These are phyloP conservation scores for Ophiostoma triangulosporum DNA, from an alignment of 2,329 filamentous ascomycete species.

Conservation along the genomic window DNA sequence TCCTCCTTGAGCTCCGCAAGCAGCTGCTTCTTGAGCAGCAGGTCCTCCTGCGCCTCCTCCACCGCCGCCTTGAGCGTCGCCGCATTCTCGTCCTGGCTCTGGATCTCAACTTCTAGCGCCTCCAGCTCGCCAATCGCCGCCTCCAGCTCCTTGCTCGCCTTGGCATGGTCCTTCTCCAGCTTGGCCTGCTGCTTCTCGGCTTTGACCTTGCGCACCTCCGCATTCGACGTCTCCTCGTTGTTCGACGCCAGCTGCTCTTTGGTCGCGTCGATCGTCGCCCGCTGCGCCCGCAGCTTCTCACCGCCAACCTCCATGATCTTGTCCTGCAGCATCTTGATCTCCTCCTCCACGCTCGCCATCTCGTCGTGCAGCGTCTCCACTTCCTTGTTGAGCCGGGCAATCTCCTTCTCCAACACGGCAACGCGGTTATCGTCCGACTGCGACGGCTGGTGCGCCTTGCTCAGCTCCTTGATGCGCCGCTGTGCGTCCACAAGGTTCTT, in stretches of 20 bases:
- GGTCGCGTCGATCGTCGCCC: conserved; percentile 75
- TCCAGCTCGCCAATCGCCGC: conserved; percentile 60
- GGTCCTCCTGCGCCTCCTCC: conserved; percentile 67
- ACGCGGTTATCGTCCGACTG: conserved; percentile 67
- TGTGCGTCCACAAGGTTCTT: conserved; percentile 75
- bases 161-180: conserved; percentile 68
- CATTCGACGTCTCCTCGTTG: conserved; percentile 68
- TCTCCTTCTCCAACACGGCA: conserved; percentile 60
- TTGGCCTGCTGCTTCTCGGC: conserved; percentile 86
- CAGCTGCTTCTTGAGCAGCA: conserved; percentile 68
- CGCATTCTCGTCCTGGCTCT: conserved; percentile 61
- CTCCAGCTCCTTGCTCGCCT: conserved; percentile 68
- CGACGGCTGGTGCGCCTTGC: conserved; percentile 49
- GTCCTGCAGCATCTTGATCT: conserved; percentile 85
- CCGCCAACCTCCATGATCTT: conserved; percentile 98
- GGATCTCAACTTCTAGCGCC: conserved; percentile 63
- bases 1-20: conserved; percentile 68
- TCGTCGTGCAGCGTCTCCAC: conserved; percentile 68
- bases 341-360: conserved; percentile 78
- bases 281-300: conserved; percentile 80
- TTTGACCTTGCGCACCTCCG: conserved; percentile 81
- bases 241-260: conserved; percentile 75
- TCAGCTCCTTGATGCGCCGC: conserved; percentile 73
- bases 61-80: conserved; percentile 59
- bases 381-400: conserved; percentile 61